Evolutionary conservation across 805 yeast species (phyloP).

Genomic region (Clavispora fructus): DNA sequence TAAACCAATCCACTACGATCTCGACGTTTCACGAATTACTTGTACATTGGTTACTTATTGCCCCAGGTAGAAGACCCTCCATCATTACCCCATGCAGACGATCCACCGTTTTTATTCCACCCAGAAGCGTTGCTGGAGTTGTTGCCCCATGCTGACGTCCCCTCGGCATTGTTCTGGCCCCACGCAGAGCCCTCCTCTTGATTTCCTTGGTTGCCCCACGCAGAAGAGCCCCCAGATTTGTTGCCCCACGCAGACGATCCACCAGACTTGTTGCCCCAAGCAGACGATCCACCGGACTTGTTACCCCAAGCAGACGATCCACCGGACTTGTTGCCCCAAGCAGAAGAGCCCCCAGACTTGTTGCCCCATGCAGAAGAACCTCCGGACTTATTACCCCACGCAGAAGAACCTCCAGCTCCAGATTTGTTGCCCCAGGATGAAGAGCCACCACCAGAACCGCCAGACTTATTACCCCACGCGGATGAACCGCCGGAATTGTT

Average conservation of each 20-base stretch:
- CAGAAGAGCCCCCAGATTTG: slow-evolving; percentile 13
- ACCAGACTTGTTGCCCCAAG: slow-evolving; percentile 14
- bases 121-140: slow-evolving; percentile 20
- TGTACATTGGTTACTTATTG: background rate
- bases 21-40: background rate
- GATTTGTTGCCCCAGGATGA: slow-evolving; percentile 15
- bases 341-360: slow-evolving; percentile 1
- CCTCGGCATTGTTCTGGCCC: slow-evolving; percentile 3
- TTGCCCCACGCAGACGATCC: slow-evolving; percentile 15
- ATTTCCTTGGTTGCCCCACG: slow-evolving; percentile 11
- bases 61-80: slow-evolving; percentile 9
- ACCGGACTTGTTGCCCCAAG: slow-evolving; percentile 12
- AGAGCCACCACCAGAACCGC: slow-evolving; percentile 9
- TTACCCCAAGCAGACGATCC: slow-evolving; percentile 21
- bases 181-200: slow-evolving; percentile 10
- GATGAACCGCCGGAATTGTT: slow-evolving; percentile 14
- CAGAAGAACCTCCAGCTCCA: slow-evolving; percentile 24
- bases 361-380: slow-evolving; percentile 13
- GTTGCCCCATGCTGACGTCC: slow-evolving; percentile 12
- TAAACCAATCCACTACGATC: background rate
- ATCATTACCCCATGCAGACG: slow-evolving; percentile 25
- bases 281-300: slow-evolving; percentile 12
- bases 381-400: slow-evolving; percentile 21
- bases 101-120: background rate
- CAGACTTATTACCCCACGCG: slow-evolving; percentile 14